These are phyloP conservation scores for Posidonia australis DNA, from an alignment of 106 monocot genomes.

Conservation along the genomic window DNA sequence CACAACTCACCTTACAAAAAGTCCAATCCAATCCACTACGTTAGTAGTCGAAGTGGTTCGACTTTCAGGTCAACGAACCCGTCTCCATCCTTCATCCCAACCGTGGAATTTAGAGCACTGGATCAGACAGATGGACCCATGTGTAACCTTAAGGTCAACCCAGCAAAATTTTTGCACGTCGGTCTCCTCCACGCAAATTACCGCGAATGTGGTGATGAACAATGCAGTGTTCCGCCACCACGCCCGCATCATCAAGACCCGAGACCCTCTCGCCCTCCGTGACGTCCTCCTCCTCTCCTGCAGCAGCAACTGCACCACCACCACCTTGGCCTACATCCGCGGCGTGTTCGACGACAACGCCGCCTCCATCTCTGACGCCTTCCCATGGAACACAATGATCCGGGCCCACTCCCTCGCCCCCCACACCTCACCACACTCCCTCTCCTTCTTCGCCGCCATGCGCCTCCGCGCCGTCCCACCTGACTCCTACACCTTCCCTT, in stretches of 20 bases:
- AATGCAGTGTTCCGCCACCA: not conserved
- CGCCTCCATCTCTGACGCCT: conserved; percentile 3
- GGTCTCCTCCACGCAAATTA: too few species aligned
- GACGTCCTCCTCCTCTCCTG: conserved; percentile 16
- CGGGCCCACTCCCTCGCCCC: conserved; percentile 8
- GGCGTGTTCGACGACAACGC: conserved; percentile 9
- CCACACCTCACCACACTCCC: not conserved
- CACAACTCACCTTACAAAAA: too few species aligned
- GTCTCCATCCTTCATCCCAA: too few species aligned
- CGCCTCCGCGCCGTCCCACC: conserved; percentile 6
- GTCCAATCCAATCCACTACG: too few species aligned
- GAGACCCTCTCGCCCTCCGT: conserved; percentile 8
- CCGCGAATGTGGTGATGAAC: not conserved
- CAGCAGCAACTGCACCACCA: not conserved
- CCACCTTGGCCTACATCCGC: conserved; percentile 4
- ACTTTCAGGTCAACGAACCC: too few species aligned
- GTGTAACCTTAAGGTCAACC: too few species aligned
- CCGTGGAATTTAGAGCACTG: too few species aligned
- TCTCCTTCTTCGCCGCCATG: conserved; percentile 15
- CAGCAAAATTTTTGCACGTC: too few species aligned
- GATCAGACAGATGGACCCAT: too few species aligned
- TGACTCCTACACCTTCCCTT: conserved; percentile 18
- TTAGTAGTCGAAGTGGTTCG: too few species aligned
- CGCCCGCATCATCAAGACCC: conserved; percentile 20
- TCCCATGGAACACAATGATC: conserved; percentile 20